phyloP scores from a whole-genome alignment of 2,329 filamentous ascomycete species.

The Phyllosticta capitalensis region DNA sequence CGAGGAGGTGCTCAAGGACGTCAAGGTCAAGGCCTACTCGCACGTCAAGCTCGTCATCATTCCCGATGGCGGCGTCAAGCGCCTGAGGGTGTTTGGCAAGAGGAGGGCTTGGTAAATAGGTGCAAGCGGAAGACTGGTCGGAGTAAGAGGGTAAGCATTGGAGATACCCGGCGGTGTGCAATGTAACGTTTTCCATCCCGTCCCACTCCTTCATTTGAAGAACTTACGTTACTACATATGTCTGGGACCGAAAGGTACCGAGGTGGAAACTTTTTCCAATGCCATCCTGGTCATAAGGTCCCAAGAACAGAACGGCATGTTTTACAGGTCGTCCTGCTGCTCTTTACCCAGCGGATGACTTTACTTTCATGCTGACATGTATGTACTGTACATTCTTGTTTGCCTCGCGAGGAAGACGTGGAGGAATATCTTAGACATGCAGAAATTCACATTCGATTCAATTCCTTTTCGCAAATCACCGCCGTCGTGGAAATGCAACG shows the following conservation, averaged over 20 bases:
- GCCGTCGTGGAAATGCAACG: too few relatives aligned
- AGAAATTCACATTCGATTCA: too few relatives aligned
- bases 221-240: background rate
- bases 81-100: constrained; percentile 66
- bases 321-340: background rate
- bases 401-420: too few relatives aligned
- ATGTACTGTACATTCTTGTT: too few relatives aligned
- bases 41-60: constrained; percentile 89
- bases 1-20: constrained; percentile 30
- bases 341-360: background rate
- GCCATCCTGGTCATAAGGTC: background rate
- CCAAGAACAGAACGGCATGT: background rate
- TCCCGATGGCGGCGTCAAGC: constrained; percentile 86
- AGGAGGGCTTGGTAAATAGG: constrained; percentile 12
- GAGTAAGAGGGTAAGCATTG: background rate
- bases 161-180: background rate
- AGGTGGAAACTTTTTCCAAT: background rate
- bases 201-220: background rate
- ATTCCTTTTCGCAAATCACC: too few relatives aligned
- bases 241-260: background rate
- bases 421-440: too few relatives aligned
- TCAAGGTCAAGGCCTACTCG: constrained; percentile 55
- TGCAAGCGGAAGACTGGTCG: background rate
- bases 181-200: background rate
- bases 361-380: background rate